phyloP scores from a whole-genome alignment of 768 basidiomycete genomes.

The Agrocybe pediades region DNA sequence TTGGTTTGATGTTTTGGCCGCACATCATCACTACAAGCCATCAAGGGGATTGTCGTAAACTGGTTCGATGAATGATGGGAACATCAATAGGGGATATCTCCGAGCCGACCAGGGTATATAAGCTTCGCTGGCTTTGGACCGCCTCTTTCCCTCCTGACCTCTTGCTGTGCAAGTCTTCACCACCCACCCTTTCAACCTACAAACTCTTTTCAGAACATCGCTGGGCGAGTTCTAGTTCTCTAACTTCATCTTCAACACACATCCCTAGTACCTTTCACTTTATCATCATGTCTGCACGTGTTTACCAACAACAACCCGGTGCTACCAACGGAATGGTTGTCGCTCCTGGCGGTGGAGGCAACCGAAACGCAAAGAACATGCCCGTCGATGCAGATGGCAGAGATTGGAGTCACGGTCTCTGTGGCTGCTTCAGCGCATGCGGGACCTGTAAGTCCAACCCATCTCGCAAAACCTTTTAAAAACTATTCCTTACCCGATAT shows the following conservation, averaged over 20 bases:
- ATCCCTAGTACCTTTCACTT: not conserved
- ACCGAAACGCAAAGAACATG: constrained; percentile 36
- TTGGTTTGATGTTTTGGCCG: not conserved
- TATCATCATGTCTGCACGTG: constrained; percentile 16
- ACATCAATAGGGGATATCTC: not conserved
- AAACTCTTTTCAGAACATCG: constrained; percentile 13
- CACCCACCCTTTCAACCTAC: constrained; percentile 2
- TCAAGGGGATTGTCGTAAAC: not conserved
- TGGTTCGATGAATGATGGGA: not conserved
- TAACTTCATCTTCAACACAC: not conserved
- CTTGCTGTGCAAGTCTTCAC: constrained; percentile 22
- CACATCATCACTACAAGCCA: not conserved
- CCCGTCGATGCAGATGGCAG: constrained; percentile 34
- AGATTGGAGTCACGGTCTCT: constrained; percentile 36
- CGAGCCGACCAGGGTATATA: constrained; percentile 8
- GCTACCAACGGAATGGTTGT: constrained; percentile 24
- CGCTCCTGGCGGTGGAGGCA: constrained; percentile 29
- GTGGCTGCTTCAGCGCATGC: constrained; percentile 29
- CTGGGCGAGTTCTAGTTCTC: constrained; percentile 18
- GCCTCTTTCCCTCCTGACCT: constrained; percentile 4
- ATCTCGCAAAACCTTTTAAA: no score
- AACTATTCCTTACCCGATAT: not conserved
- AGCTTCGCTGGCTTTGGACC: constrained; percentile 4
- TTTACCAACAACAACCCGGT: constrained; percentile 19
- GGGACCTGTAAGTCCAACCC: constrained; percentile 35